Base-by-base conservation (phyloP, 148 eudicot genomes). In the Cornus kousa region DNA sequence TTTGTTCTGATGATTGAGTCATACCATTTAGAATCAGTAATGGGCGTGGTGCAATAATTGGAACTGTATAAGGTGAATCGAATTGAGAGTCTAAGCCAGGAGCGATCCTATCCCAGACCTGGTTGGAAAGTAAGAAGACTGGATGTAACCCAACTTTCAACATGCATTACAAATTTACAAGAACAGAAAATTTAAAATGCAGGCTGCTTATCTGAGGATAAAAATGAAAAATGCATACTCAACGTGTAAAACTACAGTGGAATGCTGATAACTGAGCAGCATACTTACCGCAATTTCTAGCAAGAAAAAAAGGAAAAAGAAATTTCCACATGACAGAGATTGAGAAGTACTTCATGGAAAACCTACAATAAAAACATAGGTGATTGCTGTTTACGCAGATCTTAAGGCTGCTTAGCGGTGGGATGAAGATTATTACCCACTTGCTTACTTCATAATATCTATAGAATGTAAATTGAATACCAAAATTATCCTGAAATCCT, bases 81-180 rank as follows among this genome's bases (percentile, higher is more conserved):
- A 97, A 97, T 70, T 87, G 85, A 31, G 92, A 88, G 24, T 91
- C 92, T 71, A 97, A 83, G 82, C 98, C 98, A 74, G 99, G 98
- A 81, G 94, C 90, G 73, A 97, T 91, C 85, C 87, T 89, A 76
- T 94, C 92, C 99, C 99, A 97, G 28, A 94, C 98, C 99, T 95
- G 85, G 32, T 78, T 12, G 23, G 32, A 69, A 82, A 62, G 59
- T 68, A 68, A 50, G 20, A 65, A 7, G 31, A 68, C 48, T 32
- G 48, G n/a, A n/a, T 8, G 48, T 5, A 22, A 68, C 32, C n/a
- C 9, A 69, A 16, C 48, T 24, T 32, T 68, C 67, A 72, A 24
- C 7, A 53, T 71, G 46, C 57, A 39, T 50, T 14, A 7, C 31
- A 22, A 57, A 57, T 13, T 35, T 57, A 57, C 22, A 62, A 2